These are phyloP conservation scores for Sarocladiaceae sp. DNA, from an alignment of 2,329 filamentous ascomycete genomes.

Conservation along the genomic window DNA sequence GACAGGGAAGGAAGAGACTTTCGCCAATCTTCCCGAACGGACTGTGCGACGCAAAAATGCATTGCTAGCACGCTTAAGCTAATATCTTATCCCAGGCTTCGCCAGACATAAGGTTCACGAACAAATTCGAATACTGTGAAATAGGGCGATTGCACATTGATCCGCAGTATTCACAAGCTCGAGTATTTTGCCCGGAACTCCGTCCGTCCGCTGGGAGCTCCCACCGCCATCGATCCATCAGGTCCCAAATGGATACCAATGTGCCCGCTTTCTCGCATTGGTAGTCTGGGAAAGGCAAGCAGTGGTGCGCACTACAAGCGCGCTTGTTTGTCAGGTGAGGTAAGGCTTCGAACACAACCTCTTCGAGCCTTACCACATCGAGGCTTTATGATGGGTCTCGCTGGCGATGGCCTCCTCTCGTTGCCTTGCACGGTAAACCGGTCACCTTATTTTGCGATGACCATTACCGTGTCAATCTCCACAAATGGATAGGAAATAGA, in stretches of 20 bases:
- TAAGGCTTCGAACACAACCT: not conserved
- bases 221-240: not conserved
- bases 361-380: not conserved
- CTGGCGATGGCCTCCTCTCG: not conserved
- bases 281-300: not conserved
- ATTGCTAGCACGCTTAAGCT: too few species aligned
- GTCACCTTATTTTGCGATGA: too few species aligned
- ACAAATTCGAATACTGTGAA: too few species aligned
- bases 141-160: too few species aligned
- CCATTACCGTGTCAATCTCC: too few species aligned
- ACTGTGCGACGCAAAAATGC: too few species aligned
- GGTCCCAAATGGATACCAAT: not conserved
- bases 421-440: not conserved
- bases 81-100: too few species aligned
- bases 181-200: not conserved
- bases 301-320: not conserved
- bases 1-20: too few species aligned
- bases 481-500: too few species aligned
- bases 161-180: too few species aligned
- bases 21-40: too few species aligned
- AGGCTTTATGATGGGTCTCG: not conserved
- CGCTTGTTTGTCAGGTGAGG: conserved; percentile 9
- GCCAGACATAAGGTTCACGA: too few species aligned
- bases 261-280: not conserved
- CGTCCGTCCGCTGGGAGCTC: not conserved